These are phyloP conservation scores for Russula vinacea DNA, from an alignment of 768 basidiomycete species.

Conservation along the genomic window DNA sequence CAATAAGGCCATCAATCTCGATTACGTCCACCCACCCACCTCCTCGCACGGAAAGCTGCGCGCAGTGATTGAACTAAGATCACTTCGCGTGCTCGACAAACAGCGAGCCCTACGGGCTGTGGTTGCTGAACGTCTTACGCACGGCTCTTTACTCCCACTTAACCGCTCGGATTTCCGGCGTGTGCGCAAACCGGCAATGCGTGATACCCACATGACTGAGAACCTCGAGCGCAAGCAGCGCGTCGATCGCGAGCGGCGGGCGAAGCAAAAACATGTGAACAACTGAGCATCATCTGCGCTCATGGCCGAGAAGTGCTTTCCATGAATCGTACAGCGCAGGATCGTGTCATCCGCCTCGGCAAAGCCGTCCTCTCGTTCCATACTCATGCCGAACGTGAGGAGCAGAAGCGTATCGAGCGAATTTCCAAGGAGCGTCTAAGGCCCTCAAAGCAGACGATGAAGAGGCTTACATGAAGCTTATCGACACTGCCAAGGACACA, in stretches of 20 bases:
- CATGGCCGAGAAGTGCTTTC: conserved; percentile 76
- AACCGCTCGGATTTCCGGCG: conserved; percentile 92
- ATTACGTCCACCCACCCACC: conserved; percentile 49
- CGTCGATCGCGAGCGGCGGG: conserved; percentile 85
- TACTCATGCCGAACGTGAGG: conserved; percentile 90
- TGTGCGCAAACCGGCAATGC: conserved; percentile 76
- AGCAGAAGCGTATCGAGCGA: conserved; percentile 94
- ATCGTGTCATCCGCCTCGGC: conserved; percentile 60
- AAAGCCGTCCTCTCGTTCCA: conserved; percentile 83
- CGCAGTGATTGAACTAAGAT: conserved; percentile 91
- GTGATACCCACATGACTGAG: conserved; percentile 88
- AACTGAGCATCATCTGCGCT: conserved; percentile 78
- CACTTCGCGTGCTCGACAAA: conserved; percentile 82
- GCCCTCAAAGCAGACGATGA: conserved; percentile 98
- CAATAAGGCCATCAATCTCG: conserved; percentile 36
- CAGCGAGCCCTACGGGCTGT: conserved; percentile 84
- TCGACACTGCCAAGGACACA: conserved; percentile 98
- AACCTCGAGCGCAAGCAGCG: conserved; percentile 88
- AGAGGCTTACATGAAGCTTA: conserved; percentile 98
- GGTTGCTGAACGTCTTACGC: conserved; percentile 82
- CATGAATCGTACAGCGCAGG: conserved; percentile 57
- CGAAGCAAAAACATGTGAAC: conserved; percentile 97
- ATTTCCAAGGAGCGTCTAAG: conserved; percentile 97
- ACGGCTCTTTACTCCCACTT: conserved; percentile 83
- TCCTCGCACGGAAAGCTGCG: conserved; percentile 78